Conservation (phyloP, 2,329 filamentous ascomycete species). For the Fusarium sp. region DNA sequence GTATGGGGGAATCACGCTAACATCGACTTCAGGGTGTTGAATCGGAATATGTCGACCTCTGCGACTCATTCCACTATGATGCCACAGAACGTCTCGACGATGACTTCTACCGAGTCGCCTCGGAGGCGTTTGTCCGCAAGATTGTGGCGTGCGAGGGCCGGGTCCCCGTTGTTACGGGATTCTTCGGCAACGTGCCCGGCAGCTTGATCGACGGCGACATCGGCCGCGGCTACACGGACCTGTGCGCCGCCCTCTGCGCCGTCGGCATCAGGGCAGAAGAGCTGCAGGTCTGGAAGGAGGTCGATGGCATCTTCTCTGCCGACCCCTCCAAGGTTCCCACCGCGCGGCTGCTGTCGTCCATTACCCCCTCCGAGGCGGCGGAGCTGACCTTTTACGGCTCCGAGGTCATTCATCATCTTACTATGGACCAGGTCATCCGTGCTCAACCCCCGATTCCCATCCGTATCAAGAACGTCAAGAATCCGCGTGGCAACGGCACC, state of each 20-base stretch:
- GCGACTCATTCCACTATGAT: constrained; percentile 81
- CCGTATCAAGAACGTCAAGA: constrained; percentile 93
- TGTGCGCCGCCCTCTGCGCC: constrained; percentile 91
- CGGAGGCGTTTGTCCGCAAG: constrained; percentile 71
- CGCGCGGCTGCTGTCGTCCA: constrained; percentile 86
- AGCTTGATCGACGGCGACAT: constrained; percentile 90
- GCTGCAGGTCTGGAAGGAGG: constrained; percentile 98
- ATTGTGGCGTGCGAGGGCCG: constrained; percentile 73
- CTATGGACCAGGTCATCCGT: constrained; percentile 95
- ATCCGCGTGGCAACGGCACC: constrained; percentile 82
- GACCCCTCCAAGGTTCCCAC: constrained; percentile 94
- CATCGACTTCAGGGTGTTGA: constrained; percentile 71
- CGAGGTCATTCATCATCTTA: constrained; percentile 98
- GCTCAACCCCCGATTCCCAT: constrained; percentile 84
- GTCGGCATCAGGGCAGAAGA: constrained; percentile 90
- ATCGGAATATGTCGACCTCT: constrained; percentile 90
- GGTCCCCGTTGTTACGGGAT: constrained; percentile 88
- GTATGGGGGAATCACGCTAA: constrained; percentile 41
- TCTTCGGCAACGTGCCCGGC: constrained; percentile 93
- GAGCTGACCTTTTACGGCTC: constrained; percentile 95
- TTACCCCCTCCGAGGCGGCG: constrained; percentile 94
- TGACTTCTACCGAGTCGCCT: constrained; percentile 76
- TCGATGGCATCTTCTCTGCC: constrained; percentile 89
- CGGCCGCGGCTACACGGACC: constrained; percentile 94
- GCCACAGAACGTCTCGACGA: constrained; percentile 71